Evolutionary conservation across 2,329 filamentous ascomycete species (phyloP).

Genomic region (Penicillium polonicum): DNA sequence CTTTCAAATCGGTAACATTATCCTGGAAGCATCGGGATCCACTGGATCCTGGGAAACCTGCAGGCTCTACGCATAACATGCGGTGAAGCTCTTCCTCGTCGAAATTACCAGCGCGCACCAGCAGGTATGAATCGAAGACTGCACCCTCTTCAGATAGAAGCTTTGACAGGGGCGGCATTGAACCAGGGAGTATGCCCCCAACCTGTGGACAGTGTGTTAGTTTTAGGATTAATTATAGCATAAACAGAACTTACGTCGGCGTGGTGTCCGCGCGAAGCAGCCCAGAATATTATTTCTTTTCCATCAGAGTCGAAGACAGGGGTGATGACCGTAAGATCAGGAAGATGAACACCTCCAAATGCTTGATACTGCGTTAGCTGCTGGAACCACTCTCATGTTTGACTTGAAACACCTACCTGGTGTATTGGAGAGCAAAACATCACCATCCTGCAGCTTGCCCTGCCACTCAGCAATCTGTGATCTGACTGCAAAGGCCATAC

Average conservation of each 20-base stretch:
- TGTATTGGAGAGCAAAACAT: conserved; percentile 70
- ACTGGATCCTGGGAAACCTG: conserved; percentile 67
- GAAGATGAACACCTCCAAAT: conserved; percentile 76
- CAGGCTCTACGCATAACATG: conserved; percentile 66
- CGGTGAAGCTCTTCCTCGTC: conserved; percentile 69
- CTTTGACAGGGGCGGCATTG: conserved; percentile 58
- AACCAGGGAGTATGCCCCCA: conserved; percentile 71
- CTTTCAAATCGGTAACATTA: conserved; percentile 78
- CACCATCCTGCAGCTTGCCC: conserved; percentile 68
- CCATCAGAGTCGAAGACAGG: conserved; percentile 70
- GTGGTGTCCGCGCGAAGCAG: conserved; percentile 72
- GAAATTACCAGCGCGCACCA: conserved; percentile 69
- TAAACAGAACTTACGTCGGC: conserved; percentile 54
- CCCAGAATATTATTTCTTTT: conserved; percentile 71
- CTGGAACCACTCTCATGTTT: neutral
- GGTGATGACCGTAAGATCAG: conserved; percentile 73
- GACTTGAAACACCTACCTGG: conserved; percentile 57
- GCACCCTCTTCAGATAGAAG: conserved; percentile 50
- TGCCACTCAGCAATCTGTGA: conserved; percentile 73
- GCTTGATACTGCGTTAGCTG: conserved; percentile 44
- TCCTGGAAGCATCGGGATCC: conserved; percentile 72
- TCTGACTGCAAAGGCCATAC: conserved; percentile 72
- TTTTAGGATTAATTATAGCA: neutral
- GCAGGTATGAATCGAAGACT: conserved; percentile 58
- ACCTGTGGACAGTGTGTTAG: conserved; percentile 43